Conservation (phyloP, 163 green algal genomes). For the Coccomyxa subellipsoidea region DNA sequence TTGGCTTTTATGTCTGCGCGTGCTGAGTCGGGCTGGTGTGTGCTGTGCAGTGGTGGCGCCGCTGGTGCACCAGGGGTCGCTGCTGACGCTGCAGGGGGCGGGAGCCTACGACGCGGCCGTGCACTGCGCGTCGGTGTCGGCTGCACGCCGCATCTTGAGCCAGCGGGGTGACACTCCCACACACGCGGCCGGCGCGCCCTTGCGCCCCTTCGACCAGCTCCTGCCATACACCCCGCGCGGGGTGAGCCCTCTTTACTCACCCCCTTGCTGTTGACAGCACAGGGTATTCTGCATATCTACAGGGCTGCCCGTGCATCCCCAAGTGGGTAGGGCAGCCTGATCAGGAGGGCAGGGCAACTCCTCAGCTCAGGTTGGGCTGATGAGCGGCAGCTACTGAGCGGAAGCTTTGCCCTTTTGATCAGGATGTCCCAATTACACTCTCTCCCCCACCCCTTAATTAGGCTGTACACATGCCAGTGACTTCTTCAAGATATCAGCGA, state of each 20-base stretch:
- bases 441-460: too few relatives aligned
- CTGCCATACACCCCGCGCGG: background rate
- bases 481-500: too few relatives aligned
- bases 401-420: too few relatives aligned
- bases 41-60: background rate
- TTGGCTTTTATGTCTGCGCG: background rate
- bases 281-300: background rate
- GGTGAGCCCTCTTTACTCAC: background rate
- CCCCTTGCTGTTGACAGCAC: background rate
- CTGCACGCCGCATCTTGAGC: constrained; percentile 6
- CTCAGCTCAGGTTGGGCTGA: too few relatives aligned
- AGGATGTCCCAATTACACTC: too few relatives aligned
- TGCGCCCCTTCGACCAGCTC: background rate
- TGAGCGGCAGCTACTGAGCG: too few relatives aligned
- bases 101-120: constrained; percentile 55
- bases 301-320: too few relatives aligned
- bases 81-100: constrained; percentile 39
- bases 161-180: background rate
- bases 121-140: constrained; percentile 47
- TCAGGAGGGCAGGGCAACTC: too few relatives aligned
- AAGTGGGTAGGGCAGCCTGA: too few relatives aligned
- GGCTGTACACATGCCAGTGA: too few relatives aligned
- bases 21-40: background rate
- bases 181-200: background rate
- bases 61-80: constrained; percentile 2